Percentiles rank a stretch among this genome's conserved stretches.
Conservation (phyloP, 2,329 filamentous ascomycete genomes). For the Apiospora malaysiana region DNA sequence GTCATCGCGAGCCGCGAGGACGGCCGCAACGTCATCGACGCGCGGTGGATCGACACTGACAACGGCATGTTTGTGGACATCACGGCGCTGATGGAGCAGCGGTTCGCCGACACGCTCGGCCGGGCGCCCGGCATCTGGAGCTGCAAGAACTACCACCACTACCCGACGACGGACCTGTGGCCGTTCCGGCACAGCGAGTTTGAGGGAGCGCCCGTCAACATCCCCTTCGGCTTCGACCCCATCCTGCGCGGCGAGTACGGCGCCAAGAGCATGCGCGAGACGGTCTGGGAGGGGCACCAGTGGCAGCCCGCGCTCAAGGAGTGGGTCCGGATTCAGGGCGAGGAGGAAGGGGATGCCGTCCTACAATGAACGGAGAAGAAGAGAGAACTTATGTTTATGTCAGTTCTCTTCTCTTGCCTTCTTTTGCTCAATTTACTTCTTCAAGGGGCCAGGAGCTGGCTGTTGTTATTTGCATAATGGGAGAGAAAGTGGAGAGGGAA, state of each 20-base stretch:
- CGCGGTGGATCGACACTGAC: conserved; percentile 77
- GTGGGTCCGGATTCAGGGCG: conserved; percentile 57
- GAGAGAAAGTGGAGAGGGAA: background rate
- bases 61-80: conserved; percentile 87
- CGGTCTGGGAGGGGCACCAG: conserved; percentile 53
- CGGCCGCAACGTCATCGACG: conserved; percentile 82
- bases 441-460: background rate
- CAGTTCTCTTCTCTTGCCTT: background rate
- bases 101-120: conserved; percentile 51
- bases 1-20: conserved; percentile 65
- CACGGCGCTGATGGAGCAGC: conserved; percentile 74
- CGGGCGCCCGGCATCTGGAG: conserved; percentile 70
- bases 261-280: conserved; percentile 63
- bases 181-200: conserved; percentile 77
- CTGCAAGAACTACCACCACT: conserved; percentile 82
- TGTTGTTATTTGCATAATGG: background rate
- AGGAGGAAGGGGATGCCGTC: conserved; percentile 34
- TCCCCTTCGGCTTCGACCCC: conserved; percentile 73
- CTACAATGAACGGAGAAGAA: background rate
- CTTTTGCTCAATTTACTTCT: background rate
- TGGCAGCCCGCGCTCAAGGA: conserved; percentile 64
- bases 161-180: conserved; percentile 73
- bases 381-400: conserved; percentile 20
- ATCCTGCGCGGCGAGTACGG: conserved; percentile 71
- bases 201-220: conserved; percentile 72